Evolutionary conservation across 768 basidiomycete species (phyloP), one percentile per base, ranked within the genome.

Genomic region (Suillus discolor): DNA sequence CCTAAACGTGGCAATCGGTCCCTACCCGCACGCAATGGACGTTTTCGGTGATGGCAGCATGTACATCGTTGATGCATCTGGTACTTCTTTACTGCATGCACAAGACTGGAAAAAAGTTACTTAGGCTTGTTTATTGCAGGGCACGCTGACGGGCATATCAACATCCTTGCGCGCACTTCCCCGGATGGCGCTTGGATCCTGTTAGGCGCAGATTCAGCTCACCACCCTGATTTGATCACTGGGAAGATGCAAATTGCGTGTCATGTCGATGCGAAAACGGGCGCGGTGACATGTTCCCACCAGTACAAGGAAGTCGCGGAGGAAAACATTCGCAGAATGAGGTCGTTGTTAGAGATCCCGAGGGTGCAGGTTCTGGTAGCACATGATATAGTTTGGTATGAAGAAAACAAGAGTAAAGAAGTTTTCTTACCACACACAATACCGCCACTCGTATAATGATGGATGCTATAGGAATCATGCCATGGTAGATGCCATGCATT

Each of bases 371-470:
- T 88, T 28, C 61, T 88, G 54, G 66, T 88, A 28, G 83, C 85
- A 51, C 87, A 88, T 71, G 86, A 88, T 70, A 76, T 70, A 45
- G 77, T 76, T 38, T 88, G 85, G 85, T 87, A 84, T 66, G 71
- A 78, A 36, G 75, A 75, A 51, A 84, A 86, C 69, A 79, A 77
- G 65, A 82, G 75, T 36, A 79, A 78, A 1, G 49, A 66, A 7
- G 79, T 79, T 1, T 86, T 85, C 68, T 45, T 74, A 5, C 69
- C 73, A 6, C 67, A 74, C 7, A 68, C 62, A 51, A 72, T 75
- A 66, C 63, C 63, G 13, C 54, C 63, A 25, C 23, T 51, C 1
- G 41, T 64, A 6, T 1, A 34, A 12, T 55, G 31, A 20, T 34
- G 18, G 18, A 34, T 28, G 8, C 2, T 2, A 3, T 51, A 25